Evolutionary conservation across 805 yeast genomes (phyloP).

Genomic region (Candida ulmi): DNA sequence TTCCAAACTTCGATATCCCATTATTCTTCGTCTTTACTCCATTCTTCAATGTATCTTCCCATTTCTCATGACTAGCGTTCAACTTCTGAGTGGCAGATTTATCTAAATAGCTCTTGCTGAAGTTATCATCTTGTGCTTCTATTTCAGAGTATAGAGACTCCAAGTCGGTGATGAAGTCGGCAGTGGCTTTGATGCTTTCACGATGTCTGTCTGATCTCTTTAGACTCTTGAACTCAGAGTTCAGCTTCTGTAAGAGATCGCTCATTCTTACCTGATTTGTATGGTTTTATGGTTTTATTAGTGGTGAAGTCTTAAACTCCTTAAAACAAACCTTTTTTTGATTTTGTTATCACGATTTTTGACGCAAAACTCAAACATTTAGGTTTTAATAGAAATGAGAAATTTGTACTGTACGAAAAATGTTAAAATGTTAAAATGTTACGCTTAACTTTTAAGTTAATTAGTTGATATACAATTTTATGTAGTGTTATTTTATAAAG

Average conservation of each 20-base stretch:
- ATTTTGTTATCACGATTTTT: too few relatives aligned
- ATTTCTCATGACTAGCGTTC: constrained; percentile 11
- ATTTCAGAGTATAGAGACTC: constrained; percentile 1
- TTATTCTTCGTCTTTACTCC: constrained; percentile 22
- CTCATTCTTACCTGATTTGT: neutral
- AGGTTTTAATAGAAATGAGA: too few relatives aligned
- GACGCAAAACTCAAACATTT: neutral
- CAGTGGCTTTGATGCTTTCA: constrained; percentile 1
- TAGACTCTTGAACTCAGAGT: neutral
- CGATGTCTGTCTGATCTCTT: neutral
- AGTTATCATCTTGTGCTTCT: constrained; percentile 1
- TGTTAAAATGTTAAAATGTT: too few relatives aligned
- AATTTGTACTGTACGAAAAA: too few relatives aligned
- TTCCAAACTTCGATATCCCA: constrained; percentile 24
- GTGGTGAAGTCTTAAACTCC: too few relatives aligned
- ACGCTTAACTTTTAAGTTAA: too few relatives aligned
- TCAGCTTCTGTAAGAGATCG: neutral
- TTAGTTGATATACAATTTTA: too few relatives aligned
- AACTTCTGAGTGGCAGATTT: neutral
- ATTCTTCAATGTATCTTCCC: constrained; percentile 26
- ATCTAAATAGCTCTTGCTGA: neutral
- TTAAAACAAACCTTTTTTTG: too few relatives aligned
- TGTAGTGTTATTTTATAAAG: too few relatives aligned
- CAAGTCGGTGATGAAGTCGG: constrained; percentile 1
- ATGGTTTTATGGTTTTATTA: neutral